Evolutionary conservation across 2,329 filamentous ascomycete species (phyloP), one percentile per base, ranked within the genome.

Genomic region (Talaromyces albobiverticillius): DNA sequence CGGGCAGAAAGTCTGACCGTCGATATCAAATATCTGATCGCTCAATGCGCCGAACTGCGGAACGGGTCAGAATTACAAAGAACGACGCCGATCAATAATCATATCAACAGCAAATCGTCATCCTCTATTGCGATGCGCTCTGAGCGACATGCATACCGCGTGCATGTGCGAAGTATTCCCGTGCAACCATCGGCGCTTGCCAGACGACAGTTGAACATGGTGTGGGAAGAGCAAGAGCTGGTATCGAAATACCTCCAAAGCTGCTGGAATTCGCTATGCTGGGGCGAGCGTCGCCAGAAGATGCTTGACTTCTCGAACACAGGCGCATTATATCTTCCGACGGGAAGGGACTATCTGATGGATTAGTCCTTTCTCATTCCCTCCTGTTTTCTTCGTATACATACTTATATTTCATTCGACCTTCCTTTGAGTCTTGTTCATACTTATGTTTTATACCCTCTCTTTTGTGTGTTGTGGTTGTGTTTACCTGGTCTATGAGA

Each of bases 41-140:
- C 64, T 34, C 73, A 76, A 56, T 75, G 72, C 57, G 58, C 68
- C 38, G 71, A 72, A 48, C 61, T 73, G 8, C 66, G 64, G 18
- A 56, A 59, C n/a, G 61, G 32, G 11, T 42, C 53, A 13, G 53
- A 55, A 36, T 20, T 55, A 34, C 53, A 55, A 42, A 41, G 41
- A 1, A 51, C 34, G 20, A 16, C 53, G 9, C 47, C 53, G 4
- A 51, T 38, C 18, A 46, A 32, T 16, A 52, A 25, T 16, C 59
- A 14, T 55, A 36, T 14, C 42, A 56, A 64, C 55, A 57, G 63
- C 56, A 62, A 54, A 60, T 32, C 60, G 42, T 34, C 51, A 5
- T 63, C 59, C 59, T 58, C 57, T 13, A 36, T 59, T 48, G 58
- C 55, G 40, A 51, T 54, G 36, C 58, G 59, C 23, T 58, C 56